These are phyloP conservation scores for Trichodelitschia bisporula DNA, from an alignment of 495 filamentous ascomycete genomes.

Conservation along the genomic window DNA sequence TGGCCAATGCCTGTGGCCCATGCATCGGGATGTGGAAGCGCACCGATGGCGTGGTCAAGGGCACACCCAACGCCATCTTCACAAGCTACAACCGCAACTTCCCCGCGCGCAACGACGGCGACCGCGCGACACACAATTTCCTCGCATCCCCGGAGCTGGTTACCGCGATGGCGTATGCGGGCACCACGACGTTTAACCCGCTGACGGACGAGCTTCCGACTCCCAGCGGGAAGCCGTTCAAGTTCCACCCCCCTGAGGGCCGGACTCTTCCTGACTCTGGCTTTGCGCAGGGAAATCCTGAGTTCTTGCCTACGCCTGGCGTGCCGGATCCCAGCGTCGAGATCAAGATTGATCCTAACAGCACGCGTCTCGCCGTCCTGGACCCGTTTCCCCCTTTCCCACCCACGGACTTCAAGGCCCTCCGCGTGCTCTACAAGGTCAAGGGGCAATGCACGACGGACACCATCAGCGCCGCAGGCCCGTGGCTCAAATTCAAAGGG, in stretches of 20 bases:
- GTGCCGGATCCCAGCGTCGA: slow-evolving; percentile 36
- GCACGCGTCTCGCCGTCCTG: slow-evolving; percentile 66
- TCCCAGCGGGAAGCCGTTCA: slow-evolving; percentile 60
- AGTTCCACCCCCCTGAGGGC: slow-evolving; percentile 61
- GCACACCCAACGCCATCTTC: slow-evolving; percentile 80
- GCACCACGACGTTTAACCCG: slow-evolving; percentile 87
- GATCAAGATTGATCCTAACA: slow-evolving; percentile 61
- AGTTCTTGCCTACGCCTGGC: slow-evolving; percentile 46
- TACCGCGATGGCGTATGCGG: slow-evolving; percentile 83
- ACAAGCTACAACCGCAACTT: slow-evolving; percentile 98
- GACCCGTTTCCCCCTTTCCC: slow-evolving; percentile 85
- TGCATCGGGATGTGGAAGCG: slow-evolving; percentile 95
- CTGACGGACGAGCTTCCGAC: slow-evolving; percentile 67
- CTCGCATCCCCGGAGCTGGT: slow-evolving; percentile 89
- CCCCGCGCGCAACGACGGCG: slow-evolving; percentile 88
- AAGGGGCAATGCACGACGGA: slow-evolving; percentile 96
- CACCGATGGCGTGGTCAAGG: slow-evolving; percentile 58
- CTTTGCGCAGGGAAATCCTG: slow-evolving; percentile 57
- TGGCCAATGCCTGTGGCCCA: slow-evolving; percentile 90
- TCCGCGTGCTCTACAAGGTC: slow-evolving; percentile 79
- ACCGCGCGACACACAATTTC: slow-evolving; percentile 94
- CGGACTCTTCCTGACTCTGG: slow-evolving; percentile 49
- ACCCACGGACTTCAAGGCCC: slow-evolving; percentile 37
- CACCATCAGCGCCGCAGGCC: slow-evolving; percentile 90
- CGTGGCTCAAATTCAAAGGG: slow-evolving; percentile 98